A percentile compares a stretch with the other conserved stretches of the same genome.
These are phyloP conservation scores for Boletus patriciae DNA, from an alignment of 768 basidiomycete genomes.

Conservation along the genomic window DNA sequence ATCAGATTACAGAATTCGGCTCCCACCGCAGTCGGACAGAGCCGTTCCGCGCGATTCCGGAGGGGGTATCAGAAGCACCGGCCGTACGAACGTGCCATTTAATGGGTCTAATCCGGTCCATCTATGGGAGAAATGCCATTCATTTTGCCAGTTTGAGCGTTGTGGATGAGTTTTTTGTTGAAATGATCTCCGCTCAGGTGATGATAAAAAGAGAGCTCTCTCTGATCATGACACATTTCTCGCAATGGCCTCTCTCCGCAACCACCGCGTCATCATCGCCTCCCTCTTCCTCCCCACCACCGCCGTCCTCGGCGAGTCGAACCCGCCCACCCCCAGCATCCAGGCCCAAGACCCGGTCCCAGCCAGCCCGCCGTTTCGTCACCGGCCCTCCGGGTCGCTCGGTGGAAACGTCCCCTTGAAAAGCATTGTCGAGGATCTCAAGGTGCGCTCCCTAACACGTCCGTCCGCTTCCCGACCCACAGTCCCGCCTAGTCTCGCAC, in stretches of 20 bases:
- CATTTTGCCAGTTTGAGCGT: neutral
- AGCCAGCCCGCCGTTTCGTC: conserved; percentile 15
- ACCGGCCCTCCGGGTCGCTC: conserved; percentile 20
- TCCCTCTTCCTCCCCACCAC: conserved; percentile 84
- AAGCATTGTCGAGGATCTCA: conserved; percentile 73
- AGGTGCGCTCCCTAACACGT: conserved; percentile 7
- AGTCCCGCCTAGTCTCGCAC: conserved; percentile 34
- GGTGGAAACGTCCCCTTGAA: conserved; percentile 41
- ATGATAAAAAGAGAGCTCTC: neutral
- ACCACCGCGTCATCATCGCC: conserved; percentile 75
- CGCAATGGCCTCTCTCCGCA: conserved; percentile 66
- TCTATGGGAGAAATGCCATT: neutral
- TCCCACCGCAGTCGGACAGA: neutral
- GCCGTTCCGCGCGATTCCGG: neutral
- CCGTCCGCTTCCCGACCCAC: neutral
- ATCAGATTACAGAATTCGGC: too few relatives aligned
- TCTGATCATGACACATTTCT: neutral
- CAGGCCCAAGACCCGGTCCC: neutral
- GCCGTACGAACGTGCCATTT: neutral
- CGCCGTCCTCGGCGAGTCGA: conserved; percentile 56
- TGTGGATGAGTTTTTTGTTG: neutral
- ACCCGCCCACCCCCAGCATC: conserved; percentile 50
- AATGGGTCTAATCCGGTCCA: too few relatives aligned
- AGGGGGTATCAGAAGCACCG: neutral
- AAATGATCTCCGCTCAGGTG: neutral